Percentiles rank a stretch among this genome's conserved stretches.
Conservation (phyloP, 768 basidiomycete species). For the Serpula lacrymans region DNA sequence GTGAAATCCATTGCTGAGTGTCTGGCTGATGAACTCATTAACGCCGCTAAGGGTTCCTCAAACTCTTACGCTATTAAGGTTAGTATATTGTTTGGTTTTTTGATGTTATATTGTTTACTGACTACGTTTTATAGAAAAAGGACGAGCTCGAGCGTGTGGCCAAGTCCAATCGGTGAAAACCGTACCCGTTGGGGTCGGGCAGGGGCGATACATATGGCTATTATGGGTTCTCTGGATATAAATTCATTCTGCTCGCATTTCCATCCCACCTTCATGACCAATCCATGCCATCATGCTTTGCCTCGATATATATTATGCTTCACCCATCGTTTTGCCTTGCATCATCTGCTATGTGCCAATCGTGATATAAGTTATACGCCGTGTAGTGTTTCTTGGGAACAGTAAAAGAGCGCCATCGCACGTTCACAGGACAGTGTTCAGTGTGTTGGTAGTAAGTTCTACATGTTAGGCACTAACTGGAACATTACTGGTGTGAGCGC, state of each 20-base stretch:
- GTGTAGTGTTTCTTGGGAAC: too few species aligned
- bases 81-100: conserved; percentile 11
- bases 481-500: too few species aligned
- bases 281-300: conserved; percentile 20
- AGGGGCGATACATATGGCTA: conserved; percentile 19
- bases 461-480: too few species aligned
- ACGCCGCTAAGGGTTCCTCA: conserved; percentile 99
- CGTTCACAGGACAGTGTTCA: too few species aligned
- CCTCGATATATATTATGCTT: conserved; percentile 9
- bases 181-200: not conserved
- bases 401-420: too few species aligned
- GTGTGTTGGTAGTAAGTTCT: too few species aligned
- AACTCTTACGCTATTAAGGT: conserved; percentile 99
- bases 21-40: conserved; percentile 98
- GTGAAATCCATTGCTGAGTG: conserved; percentile 99
- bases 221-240: conserved; percentile 16
- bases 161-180: conserved; percentile 98
- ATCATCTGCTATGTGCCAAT: too few species aligned
- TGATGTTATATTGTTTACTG: conserved; percentile 2
- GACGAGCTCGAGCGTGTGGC: conserved; percentile 99
- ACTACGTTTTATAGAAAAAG: conserved; percentile 68
- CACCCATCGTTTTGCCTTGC: too few species aligned
- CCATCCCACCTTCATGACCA: conserved; percentile 16
- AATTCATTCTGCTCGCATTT: conserved; percentile 9
- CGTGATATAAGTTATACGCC: too few species aligned